A percentile compares a stretch with the other conserved stretches of the same genome.
phyloP scores from a whole-genome alignment of 805 yeast genomes.

The Candida adriatica region DNA sequence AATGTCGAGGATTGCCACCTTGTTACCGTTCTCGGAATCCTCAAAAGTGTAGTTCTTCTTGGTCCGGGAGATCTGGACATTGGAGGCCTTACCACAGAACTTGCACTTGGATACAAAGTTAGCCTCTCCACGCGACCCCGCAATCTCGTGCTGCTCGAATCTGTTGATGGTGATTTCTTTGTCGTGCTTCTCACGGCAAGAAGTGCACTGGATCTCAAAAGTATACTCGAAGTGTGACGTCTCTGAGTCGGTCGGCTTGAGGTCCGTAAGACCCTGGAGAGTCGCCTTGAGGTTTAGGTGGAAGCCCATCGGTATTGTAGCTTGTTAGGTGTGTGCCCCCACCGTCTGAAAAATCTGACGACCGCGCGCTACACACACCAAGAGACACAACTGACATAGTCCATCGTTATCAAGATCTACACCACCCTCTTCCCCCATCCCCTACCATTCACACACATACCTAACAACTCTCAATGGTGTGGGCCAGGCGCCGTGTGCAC shows the following conservation, averaged over 20 bases:
- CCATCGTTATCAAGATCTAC: too few species aligned
- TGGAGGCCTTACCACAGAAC: slow-evolving; percentile 38
- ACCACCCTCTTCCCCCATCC: too few species aligned
- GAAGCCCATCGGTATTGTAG: too few species aligned
- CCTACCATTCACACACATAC: too few species aligned
- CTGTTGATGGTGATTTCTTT: slow-evolving; percentile 64
- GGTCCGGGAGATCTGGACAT: slow-evolving; percentile 21
- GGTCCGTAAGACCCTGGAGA: slow-evolving; percentile 29
- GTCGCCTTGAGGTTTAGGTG: slow-evolving; percentile 30
- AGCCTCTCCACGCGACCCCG: slow-evolving; percentile 76
- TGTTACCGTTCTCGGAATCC: slow-evolving; percentile 30
- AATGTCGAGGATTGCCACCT: slow-evolving; percentile 51
- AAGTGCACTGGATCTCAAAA: slow-evolving; percentile 66
- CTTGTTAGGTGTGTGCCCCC: too few species aligned
- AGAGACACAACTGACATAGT: too few species aligned
- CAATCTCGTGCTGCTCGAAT: slow-evolving; percentile 55
- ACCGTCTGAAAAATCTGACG: too few species aligned
- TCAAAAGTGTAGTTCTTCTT: slow-evolving; percentile 14
- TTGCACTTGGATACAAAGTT: slow-evolving; percentile 75
- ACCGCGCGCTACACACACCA: too few species aligned
- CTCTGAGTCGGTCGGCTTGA: slow-evolving; percentile 55
- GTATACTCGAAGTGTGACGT: slow-evolving; percentile 65
- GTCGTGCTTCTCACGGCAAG: slow-evolving; percentile 72
- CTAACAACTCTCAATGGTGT: too few species aligned
- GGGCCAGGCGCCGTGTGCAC: too few species aligned